Percentiles rank a stretch among this genome's conserved stretches.
phyloP scores from a whole-genome alignment of 1,139 yeast species.

The Diutina scorzettiae region DNA sequence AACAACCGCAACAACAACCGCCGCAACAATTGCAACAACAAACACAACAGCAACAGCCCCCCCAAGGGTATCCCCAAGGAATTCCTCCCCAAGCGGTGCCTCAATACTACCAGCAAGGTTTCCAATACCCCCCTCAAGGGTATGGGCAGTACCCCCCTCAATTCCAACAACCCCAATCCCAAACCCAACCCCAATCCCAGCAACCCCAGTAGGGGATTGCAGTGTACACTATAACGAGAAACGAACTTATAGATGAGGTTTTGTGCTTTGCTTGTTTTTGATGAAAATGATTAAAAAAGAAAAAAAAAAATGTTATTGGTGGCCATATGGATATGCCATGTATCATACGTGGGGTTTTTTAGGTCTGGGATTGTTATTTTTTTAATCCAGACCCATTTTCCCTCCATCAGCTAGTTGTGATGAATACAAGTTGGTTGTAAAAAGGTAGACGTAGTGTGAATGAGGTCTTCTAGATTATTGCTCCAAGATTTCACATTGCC shows the following conservation, averaged over 20 bases:
- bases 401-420: not conserved
- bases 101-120: conserved; percentile 9
- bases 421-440: not conserved
- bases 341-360: conserved; percentile 2
- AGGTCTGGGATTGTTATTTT: conserved; percentile 4
- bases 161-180: conserved; percentile 12
- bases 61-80: conserved; percentile 6
- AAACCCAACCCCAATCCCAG: conserved; percentile 12
- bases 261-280: not conserved
- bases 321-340: not conserved
- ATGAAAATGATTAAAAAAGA: not conserved
- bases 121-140: conserved; percentile 12
- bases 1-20: conserved; percentile 23
- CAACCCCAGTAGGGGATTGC: conserved; percentile 14
- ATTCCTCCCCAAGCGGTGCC: conserved; percentile 7
- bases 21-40: conserved; percentile 10
- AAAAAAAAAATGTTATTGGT: not conserved
- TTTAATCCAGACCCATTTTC: conserved; percentile 4
- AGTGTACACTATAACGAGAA: conserved; percentile 6
- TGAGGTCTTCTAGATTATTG: no score
- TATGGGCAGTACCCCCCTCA: conserved; percentile 12
- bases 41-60: not conserved
- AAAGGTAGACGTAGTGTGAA: no score
- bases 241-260: conserved; percentile 5
- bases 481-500: no score